Base-by-base conservation (phyloP, 2,329 filamentous ascomycete genomes). In the Pyrenophora seminiperda region DNA sequence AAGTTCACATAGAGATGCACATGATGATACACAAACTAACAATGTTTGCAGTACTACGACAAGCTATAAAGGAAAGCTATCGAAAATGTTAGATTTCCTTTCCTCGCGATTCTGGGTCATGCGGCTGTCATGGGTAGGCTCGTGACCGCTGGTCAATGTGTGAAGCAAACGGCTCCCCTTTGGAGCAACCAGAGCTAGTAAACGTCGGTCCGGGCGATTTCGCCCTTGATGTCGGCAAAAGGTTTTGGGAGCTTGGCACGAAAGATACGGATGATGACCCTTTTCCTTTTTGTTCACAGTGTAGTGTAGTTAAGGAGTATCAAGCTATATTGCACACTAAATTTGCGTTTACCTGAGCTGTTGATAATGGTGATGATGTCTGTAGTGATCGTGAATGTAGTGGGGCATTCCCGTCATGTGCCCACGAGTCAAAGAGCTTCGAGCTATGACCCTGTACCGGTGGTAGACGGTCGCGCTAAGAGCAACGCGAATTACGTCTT, bases 11-110 rank as follows among this genome's bases (percentile, higher is more conserved):
- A 6, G 14, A 13, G 9, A 17, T 15, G 1, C 5, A 31, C n/a
- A n/a, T 34, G 5, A 4, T 2, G 20, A 27, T 2, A 31, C 20
- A 30, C 22, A 41, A 81, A 74, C 83, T 77, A 60, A 73, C 60
- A 39, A 6, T 41, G 22, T 63, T 63, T 70, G 68, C 73, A 96
- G 90, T 96, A 96, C 88, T 96, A 96, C 81, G 91, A 97, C 88
- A 97, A 97, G 89, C 87, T 97, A 83, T 97, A 96, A 78, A 79
- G 70, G 73, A 65, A 72, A 75, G 70, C 68, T 75, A 62, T 66
- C 67, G 67, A 67, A 68, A 71, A 58, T 68, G 62, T 70, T 78
- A 76, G 73, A 75, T 72, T 74, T 76, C 66, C 66, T 74, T 73
- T 65, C 51, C 46, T 65, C 60, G 58, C 65, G 59, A 65, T 54